Conservation (phyloP, 2,329 filamentous ascomycete species). For the Thielaviopsis populi region DNA sequence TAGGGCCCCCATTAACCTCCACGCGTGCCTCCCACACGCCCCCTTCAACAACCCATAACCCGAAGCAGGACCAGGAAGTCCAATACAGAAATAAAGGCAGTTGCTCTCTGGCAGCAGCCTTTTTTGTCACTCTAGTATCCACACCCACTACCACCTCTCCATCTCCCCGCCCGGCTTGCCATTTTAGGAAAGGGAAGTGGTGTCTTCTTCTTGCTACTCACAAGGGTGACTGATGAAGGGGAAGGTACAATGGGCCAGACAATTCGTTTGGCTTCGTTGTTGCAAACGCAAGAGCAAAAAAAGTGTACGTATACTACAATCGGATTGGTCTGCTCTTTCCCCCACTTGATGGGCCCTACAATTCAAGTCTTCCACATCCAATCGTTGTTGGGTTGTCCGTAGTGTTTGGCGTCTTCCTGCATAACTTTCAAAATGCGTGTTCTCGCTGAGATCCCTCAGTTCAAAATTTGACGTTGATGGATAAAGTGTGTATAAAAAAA, state of each 20-base stretch:
- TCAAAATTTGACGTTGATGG: not conserved
- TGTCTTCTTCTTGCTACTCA: not conserved
- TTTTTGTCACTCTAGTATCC: not conserved
- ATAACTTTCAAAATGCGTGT: not conserved
- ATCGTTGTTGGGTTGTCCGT: not conserved
- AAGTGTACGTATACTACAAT: not conserved
- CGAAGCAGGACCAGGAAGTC: not conserved
- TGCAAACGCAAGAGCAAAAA: not conserved
- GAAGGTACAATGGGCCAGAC: not conserved
- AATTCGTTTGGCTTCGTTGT: not conserved
- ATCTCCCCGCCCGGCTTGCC: not conserved
- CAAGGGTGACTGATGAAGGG: not conserved
- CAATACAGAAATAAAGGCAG: not conserved
- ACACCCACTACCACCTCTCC: not conserved
- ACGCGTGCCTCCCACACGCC: not conserved
- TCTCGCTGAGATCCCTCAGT: not conserved
- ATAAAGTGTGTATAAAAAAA: not conserved
- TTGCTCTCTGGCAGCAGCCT: not conserved
- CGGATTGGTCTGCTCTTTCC: no score
- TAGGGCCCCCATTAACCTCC: not conserved
- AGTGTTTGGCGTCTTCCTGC: not conserved
- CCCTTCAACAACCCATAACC: not conserved
- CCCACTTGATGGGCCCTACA: no score
- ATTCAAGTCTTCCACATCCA: no score
- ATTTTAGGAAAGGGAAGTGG: not conserved